A percentile compares a stretch with the other conserved stretches of the same genome.
These are phyloP conservation scores for Juglanconis oblonga DNA, from an alignment of 2,329 filamentous ascomycete species.

Conservation along the genomic window DNA sequence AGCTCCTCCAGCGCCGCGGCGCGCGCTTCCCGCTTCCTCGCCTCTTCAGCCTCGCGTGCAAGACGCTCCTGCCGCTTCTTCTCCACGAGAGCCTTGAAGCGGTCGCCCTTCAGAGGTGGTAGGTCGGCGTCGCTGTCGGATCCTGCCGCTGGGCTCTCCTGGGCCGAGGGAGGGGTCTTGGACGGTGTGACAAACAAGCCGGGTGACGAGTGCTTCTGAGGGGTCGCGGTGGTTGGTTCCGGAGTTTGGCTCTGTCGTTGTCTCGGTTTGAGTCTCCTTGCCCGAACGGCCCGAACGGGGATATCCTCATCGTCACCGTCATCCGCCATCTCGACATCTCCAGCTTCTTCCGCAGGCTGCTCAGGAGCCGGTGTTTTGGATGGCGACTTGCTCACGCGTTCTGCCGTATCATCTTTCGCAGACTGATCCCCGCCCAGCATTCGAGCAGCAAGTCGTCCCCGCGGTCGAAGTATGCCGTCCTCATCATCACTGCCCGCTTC, in stretches of 20 bases:
- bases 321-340: constrained; percentile 22
- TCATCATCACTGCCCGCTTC: constrained; percentile 41
- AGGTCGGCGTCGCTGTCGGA: constrained; percentile 46
- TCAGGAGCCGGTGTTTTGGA: constrained; percentile 28
- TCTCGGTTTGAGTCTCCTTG: constrained; percentile 38
- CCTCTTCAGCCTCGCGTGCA: constrained; percentile 61
- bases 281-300: constrained; percentile 37
- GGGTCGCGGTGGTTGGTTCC: constrained; percentile 28
- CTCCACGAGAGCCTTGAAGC: constrained; percentile 70
- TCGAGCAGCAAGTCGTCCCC: constrained; percentile 62
- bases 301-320: constrained; percentile 40
- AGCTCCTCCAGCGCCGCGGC: constrained; percentile 38
- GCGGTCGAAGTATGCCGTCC: constrained; percentile 52
- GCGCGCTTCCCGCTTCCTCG: constrained; percentile 45
- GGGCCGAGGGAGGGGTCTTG: constrained; percentile 29
- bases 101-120: constrained; percentile 48
- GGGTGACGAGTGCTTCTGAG: constrained; percentile 39
- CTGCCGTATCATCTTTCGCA: constrained; percentile 29
- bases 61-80: constrained; percentile 70
- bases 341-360: background rate
- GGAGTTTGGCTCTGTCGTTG: constrained; percentile 32
- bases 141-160: constrained; percentile 26
- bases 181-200: constrained; percentile 57
- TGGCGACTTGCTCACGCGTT: constrained; percentile 42
- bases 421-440: constrained; percentile 45